phyloP scores from a whole-genome alignment of 2,329 filamentous ascomycete genomes.

The Fusarium torreyae region DNA sequence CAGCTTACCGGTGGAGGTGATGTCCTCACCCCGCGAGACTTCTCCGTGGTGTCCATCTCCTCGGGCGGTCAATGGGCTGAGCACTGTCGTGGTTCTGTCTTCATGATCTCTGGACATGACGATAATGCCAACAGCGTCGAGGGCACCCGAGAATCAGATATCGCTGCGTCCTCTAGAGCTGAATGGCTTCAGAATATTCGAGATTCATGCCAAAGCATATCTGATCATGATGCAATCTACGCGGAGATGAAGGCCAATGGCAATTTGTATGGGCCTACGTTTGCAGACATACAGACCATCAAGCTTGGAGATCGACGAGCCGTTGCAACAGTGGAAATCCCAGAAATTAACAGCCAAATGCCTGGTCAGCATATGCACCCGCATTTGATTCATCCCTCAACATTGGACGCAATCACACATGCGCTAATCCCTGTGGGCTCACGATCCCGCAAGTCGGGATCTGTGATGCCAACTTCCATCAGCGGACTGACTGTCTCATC shows the following conservation, averaged over 20 bases:
- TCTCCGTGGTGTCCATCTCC: constrained; percentile 20
- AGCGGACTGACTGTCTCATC: constrained; percentile 18
- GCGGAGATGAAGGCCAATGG: constrained; percentile 24
- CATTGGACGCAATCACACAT: constrained; percentile 56
- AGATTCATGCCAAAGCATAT: constrained; percentile 12
- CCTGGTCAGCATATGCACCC: constrained; percentile 44
- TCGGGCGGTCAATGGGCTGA: constrained; percentile 26
- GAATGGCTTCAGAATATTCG: constrained; percentile 21
- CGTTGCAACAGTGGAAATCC: constrained; percentile 20
- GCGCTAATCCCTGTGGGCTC: constrained; percentile 19
- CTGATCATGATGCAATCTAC: constrained; percentile 13
- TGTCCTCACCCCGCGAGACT: neutral
- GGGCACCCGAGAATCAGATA: constrained; percentile 18
- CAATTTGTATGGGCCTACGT: constrained; percentile 29
- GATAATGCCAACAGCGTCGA: constrained; percentile 29
- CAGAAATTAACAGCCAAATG: constrained; percentile 39
- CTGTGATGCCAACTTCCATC: constrained; percentile 34
- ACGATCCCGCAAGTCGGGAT: constrained; percentile 22
- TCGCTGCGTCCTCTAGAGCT: constrained; percentile 10
- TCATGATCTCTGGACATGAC: constrained; percentile 15
- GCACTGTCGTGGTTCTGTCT: constrained; percentile 19
- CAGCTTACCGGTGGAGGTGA: neutral
- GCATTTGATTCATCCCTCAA: constrained; percentile 56
- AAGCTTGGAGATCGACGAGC: constrained; percentile 5
- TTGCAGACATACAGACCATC: constrained; percentile 21